Conservation (phyloP, 768 basidiomycete genomes). For the Sporobolomyces phaffii region DNA sequence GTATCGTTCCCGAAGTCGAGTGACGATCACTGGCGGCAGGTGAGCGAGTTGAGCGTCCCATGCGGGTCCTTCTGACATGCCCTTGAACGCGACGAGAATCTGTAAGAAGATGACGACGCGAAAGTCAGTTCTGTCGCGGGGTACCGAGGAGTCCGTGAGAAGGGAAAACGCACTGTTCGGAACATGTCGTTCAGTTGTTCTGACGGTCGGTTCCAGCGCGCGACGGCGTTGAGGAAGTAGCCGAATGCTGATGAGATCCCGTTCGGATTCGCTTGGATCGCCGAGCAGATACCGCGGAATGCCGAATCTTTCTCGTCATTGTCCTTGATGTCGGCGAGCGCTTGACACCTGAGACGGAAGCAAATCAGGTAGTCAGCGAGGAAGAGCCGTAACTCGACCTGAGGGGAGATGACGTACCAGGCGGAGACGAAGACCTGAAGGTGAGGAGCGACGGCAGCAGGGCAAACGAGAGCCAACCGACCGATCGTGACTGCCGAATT, state of each 20-base stretch:
- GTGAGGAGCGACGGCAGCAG: slow-evolving; percentile 70
- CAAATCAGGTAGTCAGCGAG: neutral
- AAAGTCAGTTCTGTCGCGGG: neutral
- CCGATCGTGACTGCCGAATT: slow-evolving; percentile 99
- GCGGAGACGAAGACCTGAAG: slow-evolving; percentile 59
- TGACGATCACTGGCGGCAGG: slow-evolving; percentile 83
- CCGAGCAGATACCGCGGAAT: slow-evolving; percentile 91
- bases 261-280: slow-evolving; percentile 87
- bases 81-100: slow-evolving; percentile 81
- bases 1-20: slow-evolving; percentile 78
- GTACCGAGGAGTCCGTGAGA: neutral
- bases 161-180: slow-evolving; percentile 52
- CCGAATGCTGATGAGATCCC: slow-evolving; percentile 60
- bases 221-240: slow-evolving; percentile 98
- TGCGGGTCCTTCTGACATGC: slow-evolving; percentile 65
- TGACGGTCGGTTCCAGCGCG: slow-evolving; percentile 89
- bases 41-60: slow-evolving; percentile 77
- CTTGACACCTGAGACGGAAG: slow-evolving; percentile 74
- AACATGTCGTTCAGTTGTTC: slow-evolving; percentile 90
- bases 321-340: slow-evolving; percentile 94
- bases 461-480: slow-evolving; percentile 88
- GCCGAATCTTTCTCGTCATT: slow-evolving; percentile 99
- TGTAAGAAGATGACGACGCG: slow-evolving; percentile 44
- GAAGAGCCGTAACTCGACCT: too few species aligned
- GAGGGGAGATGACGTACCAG: slow-evolving; percentile 54